A percentile compares a stretch with the other conserved stretches of the same genome.
Conservation (phyloP, 306 rosid species). For the Abrus pulchellus region DNA sequence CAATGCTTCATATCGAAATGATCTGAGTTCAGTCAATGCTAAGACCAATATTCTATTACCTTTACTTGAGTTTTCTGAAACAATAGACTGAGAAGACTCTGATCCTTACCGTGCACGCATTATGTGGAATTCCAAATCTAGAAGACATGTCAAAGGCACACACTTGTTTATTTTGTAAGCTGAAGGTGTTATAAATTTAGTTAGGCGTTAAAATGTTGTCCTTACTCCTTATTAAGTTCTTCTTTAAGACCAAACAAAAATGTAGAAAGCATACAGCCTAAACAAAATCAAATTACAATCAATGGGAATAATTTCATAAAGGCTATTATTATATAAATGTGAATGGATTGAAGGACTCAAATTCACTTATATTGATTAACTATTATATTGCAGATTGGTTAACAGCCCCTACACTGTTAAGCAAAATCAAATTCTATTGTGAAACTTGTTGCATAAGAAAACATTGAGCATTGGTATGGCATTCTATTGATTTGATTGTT, state of each 20-base stretch:
- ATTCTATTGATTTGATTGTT: not conserved
- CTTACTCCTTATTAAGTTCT: not conserved
- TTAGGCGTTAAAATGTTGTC: not conserved
- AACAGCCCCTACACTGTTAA: not conserved
- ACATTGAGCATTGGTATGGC: not conserved
- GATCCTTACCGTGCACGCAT: not conserved
- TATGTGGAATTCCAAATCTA: not conserved
- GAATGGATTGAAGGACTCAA: not conserved
- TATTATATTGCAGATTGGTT: not conserved
- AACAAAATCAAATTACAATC: not conserved
- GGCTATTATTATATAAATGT: not conserved
- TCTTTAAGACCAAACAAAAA: not conserved
- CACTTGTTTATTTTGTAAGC: not conserved
- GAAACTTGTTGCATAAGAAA: not conserved
- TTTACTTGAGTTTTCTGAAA: not conserved
- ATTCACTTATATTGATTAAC: not conserved
- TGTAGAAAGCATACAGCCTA: not conserved
- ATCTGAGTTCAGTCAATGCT: not conserved
- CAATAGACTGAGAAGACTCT: not conserved
- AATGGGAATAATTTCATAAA: no score
- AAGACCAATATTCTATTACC: not conserved
- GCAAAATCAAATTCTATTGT: not conserved
- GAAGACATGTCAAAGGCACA: slow-evolving; percentile 9
- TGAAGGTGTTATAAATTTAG: no score
- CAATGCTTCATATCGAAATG: not conserved